Conservation (phyloP, 2,329 filamentous ascomycete species). For the Xylariales sp. region DNA sequence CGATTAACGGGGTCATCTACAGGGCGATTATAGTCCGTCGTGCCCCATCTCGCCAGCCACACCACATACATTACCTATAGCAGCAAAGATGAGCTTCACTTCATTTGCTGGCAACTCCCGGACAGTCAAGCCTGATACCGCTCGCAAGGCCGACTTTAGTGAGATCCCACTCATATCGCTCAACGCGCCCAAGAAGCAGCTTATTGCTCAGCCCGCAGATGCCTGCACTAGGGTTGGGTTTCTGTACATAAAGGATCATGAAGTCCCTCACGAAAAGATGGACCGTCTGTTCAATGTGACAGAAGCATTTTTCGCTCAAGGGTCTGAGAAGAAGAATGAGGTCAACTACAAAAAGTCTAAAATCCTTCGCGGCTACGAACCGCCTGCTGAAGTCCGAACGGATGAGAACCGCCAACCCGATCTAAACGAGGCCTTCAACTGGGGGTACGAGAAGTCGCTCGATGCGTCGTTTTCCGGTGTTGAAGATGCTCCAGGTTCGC, state of each 20-base stretch:
- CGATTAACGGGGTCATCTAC: no score
- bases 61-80: no score
- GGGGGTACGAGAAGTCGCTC: conserved; percentile 10
- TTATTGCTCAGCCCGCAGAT: background rate
- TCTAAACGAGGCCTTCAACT: conserved; percentile 11
- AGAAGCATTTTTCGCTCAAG: conserved; percentile 15
- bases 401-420: conserved; percentile 6
- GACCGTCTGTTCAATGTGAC: conserved; percentile 12
- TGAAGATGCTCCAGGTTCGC: no score
- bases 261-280: conserved; percentile 12
- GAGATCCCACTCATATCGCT: background rate
- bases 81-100: conserved; percentile 1
- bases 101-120: background rate
- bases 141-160: background rate
- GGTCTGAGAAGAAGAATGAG: conserved; percentile 13
- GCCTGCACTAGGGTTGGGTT: background rate
- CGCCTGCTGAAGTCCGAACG: conserved; percentile 1
- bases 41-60: no score
- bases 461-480: conserved; percentile 3
- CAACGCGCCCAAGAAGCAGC: background rate
- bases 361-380: conserved; percentile 11
- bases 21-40: no score
- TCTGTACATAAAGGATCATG: conserved; percentile 21
- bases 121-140: background rate
- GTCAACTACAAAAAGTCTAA: conserved; percentile 12